Conservation (phyloP, 1,284 basidiomycete species). For the Cutaneotrichosporon cavernicola region DNA sequence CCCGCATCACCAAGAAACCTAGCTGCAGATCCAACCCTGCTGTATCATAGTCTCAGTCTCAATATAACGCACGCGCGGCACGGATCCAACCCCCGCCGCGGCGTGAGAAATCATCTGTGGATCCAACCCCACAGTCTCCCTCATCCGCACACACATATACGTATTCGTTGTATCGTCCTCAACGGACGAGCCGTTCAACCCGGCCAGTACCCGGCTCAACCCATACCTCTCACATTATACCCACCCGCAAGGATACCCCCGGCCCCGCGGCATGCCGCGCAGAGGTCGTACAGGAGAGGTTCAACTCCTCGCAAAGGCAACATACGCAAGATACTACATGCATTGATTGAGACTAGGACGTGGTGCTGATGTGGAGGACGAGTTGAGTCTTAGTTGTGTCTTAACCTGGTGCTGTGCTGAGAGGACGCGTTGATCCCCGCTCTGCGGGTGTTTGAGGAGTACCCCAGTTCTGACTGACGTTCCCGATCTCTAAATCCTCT, state of each 20-base stretch:
- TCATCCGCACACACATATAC: not conserved
- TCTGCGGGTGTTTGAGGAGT: no score
- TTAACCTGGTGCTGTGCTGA: no score
- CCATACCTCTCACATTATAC: conserved; percentile 26
- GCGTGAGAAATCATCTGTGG: not conserved
- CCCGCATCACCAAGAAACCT: not conserved
- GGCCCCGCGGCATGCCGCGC: conserved; percentile 2
- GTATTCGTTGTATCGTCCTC: conserved; percentile 18
- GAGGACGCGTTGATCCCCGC: no score
- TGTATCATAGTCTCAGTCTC: conserved; percentile 1
- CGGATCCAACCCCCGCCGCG: conserved; percentile 6
- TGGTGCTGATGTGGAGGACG: not conserved
- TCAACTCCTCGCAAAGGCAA: conserved; percentile 17
- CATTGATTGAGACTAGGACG: conserved; percentile 8
- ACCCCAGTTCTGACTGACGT: no score
- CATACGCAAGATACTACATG: conserved; percentile 1
- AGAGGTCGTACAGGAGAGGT: conserved; percentile 14
- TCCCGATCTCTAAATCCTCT: no score
- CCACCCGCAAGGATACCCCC: conserved; percentile 22
- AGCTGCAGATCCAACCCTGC: conserved; percentile 4
- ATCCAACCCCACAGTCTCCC: conserved; percentile 3
- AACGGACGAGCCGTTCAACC: conserved; percentile 27
- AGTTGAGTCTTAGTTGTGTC: not conserved
- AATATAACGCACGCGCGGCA: not conserved
- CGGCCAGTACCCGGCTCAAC: conserved; percentile 22